These are phyloP conservation scores for Oryza longistaminata DNA, from an alignment of 176 grass and related monocot genomes.

Conservation along the genomic window DNA sequence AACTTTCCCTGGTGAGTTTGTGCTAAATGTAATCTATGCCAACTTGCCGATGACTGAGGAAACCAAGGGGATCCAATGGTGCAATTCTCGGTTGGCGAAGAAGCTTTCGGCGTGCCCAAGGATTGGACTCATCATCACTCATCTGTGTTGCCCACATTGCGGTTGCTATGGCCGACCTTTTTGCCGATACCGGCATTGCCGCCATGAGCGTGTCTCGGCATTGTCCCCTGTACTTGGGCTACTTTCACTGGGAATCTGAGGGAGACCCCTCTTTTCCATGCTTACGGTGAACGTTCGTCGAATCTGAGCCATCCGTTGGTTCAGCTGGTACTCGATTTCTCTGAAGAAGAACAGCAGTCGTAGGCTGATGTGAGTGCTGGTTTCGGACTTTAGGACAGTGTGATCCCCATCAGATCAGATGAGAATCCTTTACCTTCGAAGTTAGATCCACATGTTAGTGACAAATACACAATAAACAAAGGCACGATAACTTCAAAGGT, in stretches of 20 bases:
- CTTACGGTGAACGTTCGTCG: background rate
- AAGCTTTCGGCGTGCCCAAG: slow-evolving; percentile 40
- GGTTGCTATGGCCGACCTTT: slow-evolving; percentile 33
- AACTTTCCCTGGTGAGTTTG: background rate
- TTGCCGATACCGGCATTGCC: background rate
- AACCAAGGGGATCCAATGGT: slow-evolving; percentile 15
- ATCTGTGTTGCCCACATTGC: background rate
- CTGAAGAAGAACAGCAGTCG: background rate
- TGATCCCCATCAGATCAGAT: too few relatives aligned
- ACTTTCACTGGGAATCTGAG: background rate
- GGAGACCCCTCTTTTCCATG: background rate
- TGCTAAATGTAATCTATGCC: too few relatives aligned
- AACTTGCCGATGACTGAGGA: background rate
- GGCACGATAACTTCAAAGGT: too few relatives aligned
- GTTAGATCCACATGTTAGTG: too few relatives aligned
- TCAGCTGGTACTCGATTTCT: background rate
- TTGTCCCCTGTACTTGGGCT: background rate
- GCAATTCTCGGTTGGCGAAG: background rate
- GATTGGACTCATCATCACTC: slow-evolving; percentile 1
- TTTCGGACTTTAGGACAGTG: background rate
- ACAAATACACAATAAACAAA: too few relatives aligned
- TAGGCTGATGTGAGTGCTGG: too few relatives aligned
- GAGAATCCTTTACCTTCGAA: too few relatives aligned
- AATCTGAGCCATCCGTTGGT: background rate
- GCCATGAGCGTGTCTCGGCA: slow-evolving; percentile 3